Base-by-base conservation (phyloP, 345 rosid species). In the Moringa oleifera region DNA sequence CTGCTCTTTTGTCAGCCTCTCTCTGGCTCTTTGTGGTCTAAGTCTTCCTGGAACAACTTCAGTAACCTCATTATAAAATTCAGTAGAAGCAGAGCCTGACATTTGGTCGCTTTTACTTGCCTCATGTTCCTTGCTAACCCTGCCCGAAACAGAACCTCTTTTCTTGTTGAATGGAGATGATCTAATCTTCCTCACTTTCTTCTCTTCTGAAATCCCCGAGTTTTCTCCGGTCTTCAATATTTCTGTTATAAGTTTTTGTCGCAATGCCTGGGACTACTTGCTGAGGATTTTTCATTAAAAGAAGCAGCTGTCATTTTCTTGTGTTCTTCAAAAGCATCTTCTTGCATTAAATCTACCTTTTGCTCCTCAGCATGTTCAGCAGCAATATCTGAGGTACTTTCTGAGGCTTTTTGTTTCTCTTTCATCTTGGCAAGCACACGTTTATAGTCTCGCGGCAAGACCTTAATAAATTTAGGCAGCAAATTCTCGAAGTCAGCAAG, bases 371-470 rank as follows among this genome's bases (percentile, higher is more conserved):
- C 79, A 50, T 88, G 90, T 72, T 83, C 74, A 57, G 72, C 63
- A 73, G 76, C 75, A 4, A 0, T 55, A 22, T 77, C 79, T 16
- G 62, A 51, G 18, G 82, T 74, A 54, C 72, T 59, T 61, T 76
- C 74, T 53, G 83, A 57, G 53, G 84, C 79, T 57, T 75, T 81
- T 65, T n/a, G n/a, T n/a, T 74, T 81, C 21, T 74, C 78, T 64
- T 84, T 95, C 91, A 79, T 80, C 71, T 70, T 81, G 53, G 91
- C 86, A 69, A 95, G 93, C 59, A 95, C 69, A 53, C 91, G 94
- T 67, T 95, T 95, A 85, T 89, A 95, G 74, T 95, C 98, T 75
- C 98, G 79, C 2, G 99, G 99, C 84, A 89, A 84, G 64, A 95
- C 98, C 74, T 95, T 95, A 46, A 95, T 62, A 68, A 95, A 95